Evolutionary conservation across 768 basidiomycete genomes (phyloP).

Genomic region (Coprinopsis marcescibilis): DNA sequence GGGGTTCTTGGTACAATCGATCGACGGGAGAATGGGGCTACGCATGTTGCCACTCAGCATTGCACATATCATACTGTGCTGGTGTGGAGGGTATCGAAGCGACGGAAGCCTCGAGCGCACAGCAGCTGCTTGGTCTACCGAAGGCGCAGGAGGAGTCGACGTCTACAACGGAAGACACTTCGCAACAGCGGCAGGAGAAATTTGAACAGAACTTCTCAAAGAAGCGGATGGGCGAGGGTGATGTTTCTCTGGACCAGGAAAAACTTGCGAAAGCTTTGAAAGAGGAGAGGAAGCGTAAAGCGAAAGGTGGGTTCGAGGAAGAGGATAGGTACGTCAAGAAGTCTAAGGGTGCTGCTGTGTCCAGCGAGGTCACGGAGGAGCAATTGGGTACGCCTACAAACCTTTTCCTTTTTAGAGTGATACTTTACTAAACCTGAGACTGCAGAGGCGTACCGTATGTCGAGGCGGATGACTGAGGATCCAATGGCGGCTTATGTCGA

Average conservation of each 20-base stretch:
- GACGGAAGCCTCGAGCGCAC: constrained; percentile 66
- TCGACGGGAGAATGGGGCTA: constrained; percentile 82
- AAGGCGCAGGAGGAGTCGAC: constrained; percentile 16
- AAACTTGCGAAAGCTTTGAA: constrained; percentile 62
- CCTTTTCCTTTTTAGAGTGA: constrained; percentile 1
- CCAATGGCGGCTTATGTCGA: constrained; percentile 94
- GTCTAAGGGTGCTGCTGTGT: constrained; percentile 41
- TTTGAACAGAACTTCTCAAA: constrained; percentile 73
- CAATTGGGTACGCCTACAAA: constrained; percentile 55
- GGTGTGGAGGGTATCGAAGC: constrained; percentile 82
- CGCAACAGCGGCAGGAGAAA: constrained; percentile 25
- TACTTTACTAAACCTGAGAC: constrained; percentile 10
- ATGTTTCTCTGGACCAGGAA: constrained; percentile 68
- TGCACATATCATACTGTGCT: constrained; percentile 88
- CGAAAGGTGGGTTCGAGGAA: constrained; percentile 44
- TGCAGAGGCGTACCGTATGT: constrained; percentile 89
- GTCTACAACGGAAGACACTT: constrained; percentile 18
- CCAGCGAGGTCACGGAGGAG: constrained; percentile 86
- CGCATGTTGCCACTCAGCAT: constrained; percentile 85
- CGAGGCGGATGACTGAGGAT: constrained; percentile 68
- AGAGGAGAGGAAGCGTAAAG: constrained; percentile 80
- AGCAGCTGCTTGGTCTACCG: constrained; percentile 51
- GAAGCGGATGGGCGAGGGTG: constrained; percentile 76
- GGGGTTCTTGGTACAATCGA: constrained; percentile 92
- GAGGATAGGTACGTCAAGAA: constrained; percentile 58